These are phyloP conservation scores for Globisporangium iwayamae DNA, from an alignment of 352 stramenopile genomes.

Conservation along the genomic window DNA sequence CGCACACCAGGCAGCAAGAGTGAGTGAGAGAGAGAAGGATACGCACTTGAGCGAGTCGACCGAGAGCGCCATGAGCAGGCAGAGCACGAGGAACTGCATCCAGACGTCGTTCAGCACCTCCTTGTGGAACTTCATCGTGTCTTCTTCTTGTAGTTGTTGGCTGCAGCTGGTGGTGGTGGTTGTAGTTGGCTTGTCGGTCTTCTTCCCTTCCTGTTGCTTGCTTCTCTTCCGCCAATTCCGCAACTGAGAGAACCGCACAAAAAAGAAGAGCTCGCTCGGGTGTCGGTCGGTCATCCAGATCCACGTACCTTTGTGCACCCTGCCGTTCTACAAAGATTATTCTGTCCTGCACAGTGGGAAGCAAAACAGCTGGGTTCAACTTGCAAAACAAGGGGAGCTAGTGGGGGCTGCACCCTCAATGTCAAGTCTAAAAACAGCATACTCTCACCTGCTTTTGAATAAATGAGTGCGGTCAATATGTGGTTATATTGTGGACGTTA, in stretches of 20 bases:
- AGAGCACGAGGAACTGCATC: conserved; percentile 77
- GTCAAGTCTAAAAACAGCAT: neutral
- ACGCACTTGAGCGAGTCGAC: conserved; percentile 87
- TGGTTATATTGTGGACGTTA: too few species aligned
- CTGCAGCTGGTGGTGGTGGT: neutral
- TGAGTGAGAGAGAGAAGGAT: neutral
- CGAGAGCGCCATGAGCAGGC: conserved; percentile 71
- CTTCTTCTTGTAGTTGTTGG: neutral
- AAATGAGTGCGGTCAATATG: too few species aligned
- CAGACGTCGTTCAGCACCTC: conserved; percentile 82
- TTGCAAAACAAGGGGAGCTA: conserved; percentile 7
- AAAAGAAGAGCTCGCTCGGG: neutral
- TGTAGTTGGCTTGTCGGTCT: neutral
- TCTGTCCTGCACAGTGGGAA: neutral
- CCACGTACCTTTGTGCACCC: neutral
- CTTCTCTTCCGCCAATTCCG: conserved; percentile 12
- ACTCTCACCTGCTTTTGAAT: neutral
- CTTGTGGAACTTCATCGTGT: conserved; percentile 71
- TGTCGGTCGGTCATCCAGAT: neutral
- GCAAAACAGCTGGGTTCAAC: neutral
- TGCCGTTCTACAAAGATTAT: conserved; percentile 1
- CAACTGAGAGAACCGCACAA: conserved; percentile 7
- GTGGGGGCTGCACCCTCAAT: too few species aligned
- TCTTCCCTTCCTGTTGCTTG: neutral
- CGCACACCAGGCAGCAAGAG: too few species aligned